Percentiles rank a stretch among this genome's conserved stretches.
phyloP scores from a whole-genome alignment of 78 protist species.

The Creolimax fragrantissima region DNA sequence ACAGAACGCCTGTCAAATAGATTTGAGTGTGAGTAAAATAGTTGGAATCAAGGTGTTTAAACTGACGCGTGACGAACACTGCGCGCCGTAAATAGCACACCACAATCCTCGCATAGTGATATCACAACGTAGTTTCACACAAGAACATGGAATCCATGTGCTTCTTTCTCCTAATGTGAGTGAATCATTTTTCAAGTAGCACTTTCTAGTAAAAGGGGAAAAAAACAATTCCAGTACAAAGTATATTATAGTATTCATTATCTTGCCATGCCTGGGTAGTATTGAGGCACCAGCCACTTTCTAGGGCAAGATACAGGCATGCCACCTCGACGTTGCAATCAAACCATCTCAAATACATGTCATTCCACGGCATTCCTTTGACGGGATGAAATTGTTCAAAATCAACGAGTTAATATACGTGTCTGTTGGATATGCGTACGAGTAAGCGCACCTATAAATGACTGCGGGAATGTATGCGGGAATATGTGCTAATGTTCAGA shows the following conservation, averaged over 20 bases:
- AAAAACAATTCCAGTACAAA: not conserved
- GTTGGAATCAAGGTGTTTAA: too few relatives aligned
- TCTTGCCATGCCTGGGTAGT: not conserved
- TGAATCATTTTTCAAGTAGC: not conserved
- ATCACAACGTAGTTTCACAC: not conserved
- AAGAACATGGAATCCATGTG: not conserved
- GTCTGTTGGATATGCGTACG: too few relatives aligned
- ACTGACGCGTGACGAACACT: too few relatives aligned
- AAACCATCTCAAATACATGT: not conserved
- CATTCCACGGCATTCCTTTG: not conserved
- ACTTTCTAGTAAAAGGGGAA: not conserved
- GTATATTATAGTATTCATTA: not conserved
- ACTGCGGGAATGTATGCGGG: too few relatives aligned
- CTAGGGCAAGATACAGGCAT: not conserved
- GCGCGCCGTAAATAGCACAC: not conserved
- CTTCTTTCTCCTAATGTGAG: not conserved
- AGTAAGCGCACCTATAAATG: too few relatives aligned
- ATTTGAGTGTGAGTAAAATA: too few relatives aligned
- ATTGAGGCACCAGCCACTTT: not conserved
- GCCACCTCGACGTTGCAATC: not conserved
- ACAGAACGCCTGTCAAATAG: too few relatives aligned
- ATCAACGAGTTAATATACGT: too few relatives aligned
- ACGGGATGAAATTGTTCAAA: too few relatives aligned
- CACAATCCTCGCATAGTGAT: not conserved
- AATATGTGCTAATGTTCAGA: too few relatives aligned